phyloP scores from a whole-genome alignment of 192 early-diverging fungal genomes.

The Chytriomyces hyalinus region DNA sequence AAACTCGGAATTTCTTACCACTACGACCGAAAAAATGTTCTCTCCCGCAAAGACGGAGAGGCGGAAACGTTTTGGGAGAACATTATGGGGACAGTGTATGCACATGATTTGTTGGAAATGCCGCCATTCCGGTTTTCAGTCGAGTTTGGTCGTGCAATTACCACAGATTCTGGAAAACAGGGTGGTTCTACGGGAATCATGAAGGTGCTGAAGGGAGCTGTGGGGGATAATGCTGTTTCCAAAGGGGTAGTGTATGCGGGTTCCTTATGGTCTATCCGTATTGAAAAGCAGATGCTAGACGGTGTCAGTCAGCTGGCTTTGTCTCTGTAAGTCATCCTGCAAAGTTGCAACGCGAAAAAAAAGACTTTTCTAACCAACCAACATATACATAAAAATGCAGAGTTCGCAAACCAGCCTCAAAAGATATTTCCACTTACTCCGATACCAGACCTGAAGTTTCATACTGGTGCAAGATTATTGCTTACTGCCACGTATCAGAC shows the following conservation, averaged over 20 bases:
- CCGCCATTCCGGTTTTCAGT: slow-evolving; percentile 52
- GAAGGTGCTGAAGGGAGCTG: slow-evolving; percentile 29
- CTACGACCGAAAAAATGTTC: slow-evolving; percentile 28
- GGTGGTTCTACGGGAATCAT: not conserved
- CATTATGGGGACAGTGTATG: slow-evolving; percentile 26
- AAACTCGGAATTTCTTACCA: slow-evolving; percentile 30
- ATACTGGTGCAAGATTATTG: slow-evolving; percentile 31
- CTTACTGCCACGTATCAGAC: not conserved
- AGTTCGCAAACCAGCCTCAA: slow-evolving; percentile 2
- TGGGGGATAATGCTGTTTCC: slow-evolving; percentile 18
- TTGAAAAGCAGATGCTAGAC: slow-evolving; percentile 16
- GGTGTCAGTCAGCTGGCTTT: slow-evolving; percentile 6
- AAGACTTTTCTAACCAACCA: not conserved
- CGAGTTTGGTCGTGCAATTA: slow-evolving; percentile 37
- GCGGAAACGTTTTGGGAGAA: slow-evolving; percentile 21
- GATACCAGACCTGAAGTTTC: slow-evolving; percentile 16
- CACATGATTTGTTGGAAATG: slow-evolving; percentile 40
- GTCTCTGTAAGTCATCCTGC: slow-evolving; percentile 7
- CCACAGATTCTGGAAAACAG: not conserved
- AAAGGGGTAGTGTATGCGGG: slow-evolving; percentile 29
- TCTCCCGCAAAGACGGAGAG: slow-evolving; percentile 2
- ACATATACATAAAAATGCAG: not conserved
- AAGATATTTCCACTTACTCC: slow-evolving; percentile 11
- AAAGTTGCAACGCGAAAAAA: not conserved
- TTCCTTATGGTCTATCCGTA: slow-evolving; percentile 12